Conservation (phyloP, 306 rosid genomes). For the Crotalaria pallida region DNA sequence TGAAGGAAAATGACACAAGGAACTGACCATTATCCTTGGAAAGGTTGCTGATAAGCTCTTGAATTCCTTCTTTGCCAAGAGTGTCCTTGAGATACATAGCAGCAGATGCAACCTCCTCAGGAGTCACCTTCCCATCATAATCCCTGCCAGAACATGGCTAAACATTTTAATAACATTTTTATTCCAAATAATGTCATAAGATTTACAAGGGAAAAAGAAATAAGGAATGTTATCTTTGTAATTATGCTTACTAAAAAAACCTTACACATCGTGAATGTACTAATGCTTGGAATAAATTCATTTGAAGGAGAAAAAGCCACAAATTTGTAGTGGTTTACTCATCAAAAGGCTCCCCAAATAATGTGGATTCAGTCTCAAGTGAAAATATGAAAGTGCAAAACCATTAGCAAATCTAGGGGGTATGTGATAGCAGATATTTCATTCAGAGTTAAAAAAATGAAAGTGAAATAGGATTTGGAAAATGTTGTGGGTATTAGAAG, state of each 20-base stretch:
- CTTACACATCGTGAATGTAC: neutral
- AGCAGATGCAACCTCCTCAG: slow-evolving; percentile 83
- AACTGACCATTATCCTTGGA: slow-evolving; percentile 66
- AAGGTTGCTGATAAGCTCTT: slow-evolving; percentile 71
- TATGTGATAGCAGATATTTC: neutral
- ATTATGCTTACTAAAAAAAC: neutral
- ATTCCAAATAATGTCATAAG: neutral
- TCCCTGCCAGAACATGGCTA: slow-evolving; percentile 47
- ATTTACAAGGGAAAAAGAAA: neutral
- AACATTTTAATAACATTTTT: slow-evolving; percentile 2
- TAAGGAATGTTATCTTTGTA: neutral
- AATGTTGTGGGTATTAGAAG: neutral
- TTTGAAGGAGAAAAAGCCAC: neutral
- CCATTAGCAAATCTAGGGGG: neutral
- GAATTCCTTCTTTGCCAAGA: slow-evolving; percentile 69
- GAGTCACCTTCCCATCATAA: slow-evolving; percentile 82
- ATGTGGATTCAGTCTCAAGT: neutral
- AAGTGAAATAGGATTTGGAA: slow-evolving; percentile 2
- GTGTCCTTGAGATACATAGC: slow-evolving; percentile 76
- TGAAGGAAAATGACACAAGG: neutral
- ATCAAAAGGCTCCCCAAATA: neutral
- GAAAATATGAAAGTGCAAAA: neutral
- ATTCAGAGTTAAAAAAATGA: neutral
- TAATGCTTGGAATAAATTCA: neutral
- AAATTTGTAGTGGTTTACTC: neutral